phyloP scores from a whole-genome alignment of 192 early-diverging fungal species.

The Allomyces macrogynus region DNA sequence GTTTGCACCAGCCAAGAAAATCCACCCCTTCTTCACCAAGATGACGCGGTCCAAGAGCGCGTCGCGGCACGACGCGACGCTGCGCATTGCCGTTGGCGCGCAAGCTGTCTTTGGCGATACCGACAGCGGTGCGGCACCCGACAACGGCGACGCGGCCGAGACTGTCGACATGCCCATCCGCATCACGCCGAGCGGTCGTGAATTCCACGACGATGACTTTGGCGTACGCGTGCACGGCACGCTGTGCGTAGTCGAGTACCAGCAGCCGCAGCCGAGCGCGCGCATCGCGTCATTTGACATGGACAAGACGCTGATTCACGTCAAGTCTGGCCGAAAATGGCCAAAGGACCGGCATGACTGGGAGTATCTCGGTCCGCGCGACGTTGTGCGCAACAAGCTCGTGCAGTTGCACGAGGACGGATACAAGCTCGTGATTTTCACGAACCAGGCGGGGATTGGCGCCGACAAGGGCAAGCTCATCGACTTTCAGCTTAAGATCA shows the following conservation, averaged over 20 bases:
- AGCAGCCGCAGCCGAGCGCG: background rate
- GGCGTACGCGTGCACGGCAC: background rate
- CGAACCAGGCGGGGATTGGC: constrained; percentile 47
- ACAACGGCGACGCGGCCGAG: too few species aligned
- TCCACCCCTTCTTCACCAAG: too few species aligned
- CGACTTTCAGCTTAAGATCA: constrained; percentile 26
- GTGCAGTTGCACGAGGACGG: constrained; percentile 35
- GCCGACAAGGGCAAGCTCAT: constrained; percentile 8
- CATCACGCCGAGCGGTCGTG: too few species aligned
- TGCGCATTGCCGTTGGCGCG: too few species aligned
- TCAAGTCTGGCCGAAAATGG: constrained; percentile 35
- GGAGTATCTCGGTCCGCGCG: constrained; percentile 28
- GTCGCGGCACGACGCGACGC: too few species aligned
- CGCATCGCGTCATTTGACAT: background rate
- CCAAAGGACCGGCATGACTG: constrained; percentile 61
- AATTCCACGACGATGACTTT: too few species aligned
- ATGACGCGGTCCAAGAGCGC: too few species aligned
- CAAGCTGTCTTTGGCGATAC: too few species aligned
- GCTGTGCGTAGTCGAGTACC: background rate
- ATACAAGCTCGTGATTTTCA: constrained; percentile 50
- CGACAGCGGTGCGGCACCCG: too few species aligned
- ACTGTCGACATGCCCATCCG: too few species aligned
- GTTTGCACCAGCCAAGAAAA: too few species aligned
- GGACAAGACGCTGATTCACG: constrained; percentile 55
- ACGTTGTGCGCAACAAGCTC: constrained; percentile 35